phyloP scores from a whole-genome alignment of 2,329 filamentous ascomycete species.

The Xylariales sp. region DNA sequence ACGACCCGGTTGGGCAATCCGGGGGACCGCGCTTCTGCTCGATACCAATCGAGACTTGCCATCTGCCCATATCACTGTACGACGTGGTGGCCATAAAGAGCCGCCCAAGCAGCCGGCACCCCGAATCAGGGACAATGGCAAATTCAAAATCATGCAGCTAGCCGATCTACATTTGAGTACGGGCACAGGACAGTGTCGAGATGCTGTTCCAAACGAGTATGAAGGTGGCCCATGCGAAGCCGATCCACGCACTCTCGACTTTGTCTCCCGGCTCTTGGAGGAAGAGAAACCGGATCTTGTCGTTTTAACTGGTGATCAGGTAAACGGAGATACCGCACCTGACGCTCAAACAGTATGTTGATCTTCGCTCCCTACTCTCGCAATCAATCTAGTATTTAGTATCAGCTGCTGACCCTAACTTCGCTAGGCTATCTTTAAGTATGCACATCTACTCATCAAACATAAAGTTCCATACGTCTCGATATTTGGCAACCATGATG shows the following conservation, averaged over 20 bases:
- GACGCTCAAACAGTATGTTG: slow-evolving; percentile 82
- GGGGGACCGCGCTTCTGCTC: slow-evolving; percentile 78
- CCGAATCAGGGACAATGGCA: slow-evolving; percentile 86
- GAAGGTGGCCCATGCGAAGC: slow-evolving; percentile 87
- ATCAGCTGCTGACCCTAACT: slow-evolving; percentile 37
- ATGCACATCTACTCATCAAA: slow-evolving; percentile 83
- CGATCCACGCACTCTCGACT: slow-evolving; percentile 90
- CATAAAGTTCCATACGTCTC: slow-evolving; percentile 91
- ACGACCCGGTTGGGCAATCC: slow-evolving; percentile 84
- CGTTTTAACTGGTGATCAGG: slow-evolving; percentile 91
- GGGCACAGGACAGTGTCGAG: slow-evolving; percentile 84
- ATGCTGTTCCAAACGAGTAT: slow-evolving; percentile 80
- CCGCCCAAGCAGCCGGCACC: slow-evolving; percentile 74
- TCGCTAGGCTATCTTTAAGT: slow-evolving; percentile 86
- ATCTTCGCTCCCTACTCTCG: slow-evolving; percentile 54
- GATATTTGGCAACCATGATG: slow-evolving; percentile 98
- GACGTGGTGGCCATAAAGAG: slow-evolving; percentile 75
- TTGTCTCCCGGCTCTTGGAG: slow-evolving; percentile 83
- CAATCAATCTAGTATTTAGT: not conserved
- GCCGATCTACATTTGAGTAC: slow-evolving; percentile 96
- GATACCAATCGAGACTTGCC: slow-evolving; percentile 70
- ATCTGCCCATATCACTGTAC: slow-evolving; percentile 80
- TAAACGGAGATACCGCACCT: slow-evolving; percentile 92
- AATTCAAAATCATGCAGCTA: slow-evolving; percentile 97
- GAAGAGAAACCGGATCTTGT: slow-evolving; percentile 95